A percentile compares a stretch with the other conserved stretches of the same genome.
phyloP scores from a whole-genome alignment of 2,329 filamentous ascomycete genomes.

The Aspergillus latus region DNA sequence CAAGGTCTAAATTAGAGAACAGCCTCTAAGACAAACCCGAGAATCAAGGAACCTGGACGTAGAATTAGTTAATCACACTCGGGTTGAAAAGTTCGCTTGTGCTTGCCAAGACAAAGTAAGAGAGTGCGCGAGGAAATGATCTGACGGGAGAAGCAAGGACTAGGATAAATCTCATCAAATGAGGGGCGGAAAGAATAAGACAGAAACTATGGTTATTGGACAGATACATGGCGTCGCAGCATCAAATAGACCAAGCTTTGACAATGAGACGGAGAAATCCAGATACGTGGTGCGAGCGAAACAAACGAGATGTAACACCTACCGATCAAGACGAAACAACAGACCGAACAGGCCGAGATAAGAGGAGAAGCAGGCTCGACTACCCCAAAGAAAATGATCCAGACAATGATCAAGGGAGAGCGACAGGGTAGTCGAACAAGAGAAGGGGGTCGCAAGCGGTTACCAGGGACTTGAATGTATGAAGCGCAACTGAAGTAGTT shows the following conservation, averaged over 20 bases:
- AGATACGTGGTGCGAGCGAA: slow-evolving; percentile 14
- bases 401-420: neutral
- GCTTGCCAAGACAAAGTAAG: slow-evolving; percentile 32
- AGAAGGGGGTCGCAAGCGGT: slow-evolving; percentile 25
- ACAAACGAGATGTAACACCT: slow-evolving; percentile 25
- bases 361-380: neutral
- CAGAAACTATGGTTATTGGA: neutral
- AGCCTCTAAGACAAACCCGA: slow-evolving; percentile 6
- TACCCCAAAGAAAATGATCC: neutral
- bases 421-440: slow-evolving; percentile 13
- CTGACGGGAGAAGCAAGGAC: slow-evolving; percentile 10
- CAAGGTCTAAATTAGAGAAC: neutral
- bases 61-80: slow-evolving; percentile 27
- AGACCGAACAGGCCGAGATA: slow-evolving; percentile 1
- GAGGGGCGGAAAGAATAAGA: slow-evolving; percentile 3
- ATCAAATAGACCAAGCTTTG: slow-evolving; percentile 24
- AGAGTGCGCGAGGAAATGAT: slow-evolving; percentile 19
- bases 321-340: slow-evolving; percentile 18
- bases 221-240: neutral
- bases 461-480: slow-evolving; percentile 31
- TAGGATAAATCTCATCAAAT: neutral
- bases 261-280: slow-evolving; percentile 19
- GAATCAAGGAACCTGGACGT: slow-evolving; percentile 26
- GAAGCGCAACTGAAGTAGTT: slow-evolving; percentile 9
- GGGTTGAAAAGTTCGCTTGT: slow-evolving; percentile 34